Percentiles rank a stretch among this genome's conserved stretches.
Conservation (phyloP, 768 basidiomycete species). For the Tulasnella calospora region DNA sequence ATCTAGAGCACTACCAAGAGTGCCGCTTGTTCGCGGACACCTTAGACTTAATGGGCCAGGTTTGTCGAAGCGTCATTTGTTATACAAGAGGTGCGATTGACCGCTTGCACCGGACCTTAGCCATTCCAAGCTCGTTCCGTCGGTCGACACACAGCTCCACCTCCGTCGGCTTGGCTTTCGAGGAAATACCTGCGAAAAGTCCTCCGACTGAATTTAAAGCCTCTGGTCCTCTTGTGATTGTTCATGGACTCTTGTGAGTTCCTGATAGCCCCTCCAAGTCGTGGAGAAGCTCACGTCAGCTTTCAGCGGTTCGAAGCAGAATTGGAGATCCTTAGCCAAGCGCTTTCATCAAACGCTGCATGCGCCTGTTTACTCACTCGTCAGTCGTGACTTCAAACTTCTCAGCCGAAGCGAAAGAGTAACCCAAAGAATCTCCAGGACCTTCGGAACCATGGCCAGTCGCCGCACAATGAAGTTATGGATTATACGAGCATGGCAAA, state of each 20-base stretch:
- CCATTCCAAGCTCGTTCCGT: not conserved
- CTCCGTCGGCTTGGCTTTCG: slow-evolving; percentile 21
- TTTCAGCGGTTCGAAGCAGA: slow-evolving; percentile 76
- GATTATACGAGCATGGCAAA: slow-evolving; percentile 73
- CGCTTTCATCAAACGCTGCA: slow-evolving; percentile 60
- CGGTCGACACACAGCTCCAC: not conserved
- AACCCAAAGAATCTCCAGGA: slow-evolving; percentile 46
- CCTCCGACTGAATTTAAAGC: not conserved
- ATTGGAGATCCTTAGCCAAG: slow-evolving; percentile 79
- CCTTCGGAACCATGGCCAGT: slow-evolving; percentile 83
- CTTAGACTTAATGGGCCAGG: not conserved
- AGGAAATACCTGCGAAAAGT: slow-evolving; percentile 16
- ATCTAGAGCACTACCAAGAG: not conserved
- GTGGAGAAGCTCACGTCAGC: not conserved
- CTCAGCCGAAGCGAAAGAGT: not conserved
- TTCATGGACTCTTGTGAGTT: not conserved
- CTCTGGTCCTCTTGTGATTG: slow-evolving; percentile 35
- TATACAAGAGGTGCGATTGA: not conserved
- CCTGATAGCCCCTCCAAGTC: not conserved
- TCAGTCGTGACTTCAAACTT: not conserved
- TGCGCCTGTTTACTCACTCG: slow-evolving; percentile 40
- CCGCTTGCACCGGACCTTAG: not conserved
- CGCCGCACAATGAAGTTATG: slow-evolving; percentile 69
- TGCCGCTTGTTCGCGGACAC: not conserved
- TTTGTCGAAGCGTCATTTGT: not conserved